A percentile compares a stretch with the other conserved stretches of the same genome.
Conservation (phyloP, 257 asterid species). For the Nicotiana knightiana region DNA sequence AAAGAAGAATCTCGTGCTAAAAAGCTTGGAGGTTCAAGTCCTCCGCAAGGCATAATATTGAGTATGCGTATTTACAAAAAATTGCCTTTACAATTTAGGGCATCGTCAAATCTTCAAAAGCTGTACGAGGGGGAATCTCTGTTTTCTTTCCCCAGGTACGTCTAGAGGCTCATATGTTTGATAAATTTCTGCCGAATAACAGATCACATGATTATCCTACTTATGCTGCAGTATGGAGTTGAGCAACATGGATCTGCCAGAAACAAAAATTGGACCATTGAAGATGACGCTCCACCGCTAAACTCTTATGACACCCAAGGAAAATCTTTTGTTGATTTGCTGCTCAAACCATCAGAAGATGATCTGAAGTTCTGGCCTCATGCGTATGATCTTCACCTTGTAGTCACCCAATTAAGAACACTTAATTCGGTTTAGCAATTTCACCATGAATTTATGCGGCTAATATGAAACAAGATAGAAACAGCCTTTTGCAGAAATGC, state of each 20-base stretch:
- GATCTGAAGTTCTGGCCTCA: conserved; percentile 87
- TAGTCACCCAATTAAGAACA: not conserved
- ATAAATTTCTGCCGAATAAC: not conserved
- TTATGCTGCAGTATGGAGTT: conserved; percentile 53
- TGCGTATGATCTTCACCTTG: conserved; percentile 32
- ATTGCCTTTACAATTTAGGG: conserved; percentile 33
- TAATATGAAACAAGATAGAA: not conserved
- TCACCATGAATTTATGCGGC: not conserved
- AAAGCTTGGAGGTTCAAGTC: not conserved
- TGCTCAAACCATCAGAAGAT: conserved; percentile 82
- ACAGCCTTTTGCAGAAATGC: too few relatives aligned
- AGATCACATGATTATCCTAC: conserved; percentile 11
- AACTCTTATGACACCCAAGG: conserved; percentile 47
- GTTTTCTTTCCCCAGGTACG: conserved; percentile 87
- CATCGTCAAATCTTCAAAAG: conserved; percentile 74
- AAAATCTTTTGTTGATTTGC: conserved; percentile 67
- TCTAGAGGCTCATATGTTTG: not conserved
- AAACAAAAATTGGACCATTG: conserved; percentile 75
- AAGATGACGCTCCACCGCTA: conserved; percentile 71
- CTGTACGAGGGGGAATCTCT: conserved; percentile 83
- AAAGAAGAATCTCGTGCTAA: not conserved
- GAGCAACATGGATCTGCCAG: conserved; percentile 85
- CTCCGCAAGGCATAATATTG: not conserved
- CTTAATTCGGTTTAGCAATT: not conserved
- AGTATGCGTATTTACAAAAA: not conserved